These are phyloP conservation scores for Mycosphaerella sp. DNA, from an alignment of 2,329 filamentous ascomycete species.

Conservation along the genomic window DNA sequence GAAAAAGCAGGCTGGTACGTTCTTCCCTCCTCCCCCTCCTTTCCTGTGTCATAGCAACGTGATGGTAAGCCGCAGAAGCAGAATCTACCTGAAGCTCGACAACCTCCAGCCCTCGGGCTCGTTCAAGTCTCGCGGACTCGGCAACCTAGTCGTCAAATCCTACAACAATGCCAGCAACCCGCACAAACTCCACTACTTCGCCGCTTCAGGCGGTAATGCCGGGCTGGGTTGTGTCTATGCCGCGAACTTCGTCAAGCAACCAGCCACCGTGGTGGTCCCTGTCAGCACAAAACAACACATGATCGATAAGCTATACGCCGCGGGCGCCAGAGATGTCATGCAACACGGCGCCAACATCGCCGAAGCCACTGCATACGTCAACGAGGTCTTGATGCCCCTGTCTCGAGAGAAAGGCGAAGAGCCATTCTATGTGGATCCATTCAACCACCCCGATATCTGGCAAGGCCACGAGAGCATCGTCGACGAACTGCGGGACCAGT, in stretches of 20 bases:
- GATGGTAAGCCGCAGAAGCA: conserved; percentile 45
- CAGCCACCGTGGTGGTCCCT: conserved; percentile 72
- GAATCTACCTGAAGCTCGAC: conserved; percentile 79
- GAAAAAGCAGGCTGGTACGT: conserved; percentile 65
- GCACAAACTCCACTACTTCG: conserved; percentile 60
- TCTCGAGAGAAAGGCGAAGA: conserved; percentile 37
- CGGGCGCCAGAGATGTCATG: conserved; percentile 62
- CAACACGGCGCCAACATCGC: conserved; percentile 62
- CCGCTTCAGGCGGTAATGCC: conserved; percentile 75
- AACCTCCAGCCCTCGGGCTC: conserved; percentile 80
- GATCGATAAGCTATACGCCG: conserved; percentile 61
- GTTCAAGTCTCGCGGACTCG: conserved; percentile 74
- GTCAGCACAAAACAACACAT: conserved; percentile 60
- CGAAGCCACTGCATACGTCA: conserved; percentile 63
- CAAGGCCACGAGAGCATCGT: conserved; percentile 57
- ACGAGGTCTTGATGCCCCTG: conserved; percentile 48
- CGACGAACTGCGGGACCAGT: conserved; percentile 43
- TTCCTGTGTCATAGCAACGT: conserved; percentile 3
- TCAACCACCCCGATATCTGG: conserved; percentile 64
- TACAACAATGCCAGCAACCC: conserved; percentile 26
- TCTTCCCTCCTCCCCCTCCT: background rate
- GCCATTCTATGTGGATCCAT: conserved; percentile 63
- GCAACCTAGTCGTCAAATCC: conserved; percentile 50
- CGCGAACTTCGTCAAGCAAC: conserved; percentile 57
- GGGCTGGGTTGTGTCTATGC: conserved; percentile 75